These are phyloP conservation scores for Hygrophorus russula DNA, from an alignment of 768 basidiomycete species.

Conservation along the genomic window DNA sequence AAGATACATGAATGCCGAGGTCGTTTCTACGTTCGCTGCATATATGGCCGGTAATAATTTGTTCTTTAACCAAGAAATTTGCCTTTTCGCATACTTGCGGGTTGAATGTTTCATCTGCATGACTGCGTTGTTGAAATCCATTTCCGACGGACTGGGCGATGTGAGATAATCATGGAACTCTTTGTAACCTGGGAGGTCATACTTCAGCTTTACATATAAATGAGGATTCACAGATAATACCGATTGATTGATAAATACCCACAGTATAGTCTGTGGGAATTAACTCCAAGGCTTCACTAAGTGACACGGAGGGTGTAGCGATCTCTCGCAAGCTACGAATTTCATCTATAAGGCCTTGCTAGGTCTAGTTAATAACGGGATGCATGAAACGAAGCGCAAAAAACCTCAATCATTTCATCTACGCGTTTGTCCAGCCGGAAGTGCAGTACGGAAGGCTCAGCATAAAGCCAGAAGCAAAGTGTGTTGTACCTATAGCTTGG, in stretches of 20 bases:
- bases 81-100: slow-evolving; percentile 82
- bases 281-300: slow-evolving; percentile 4
- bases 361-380: slow-evolving; percentile 4
- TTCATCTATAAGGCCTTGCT: slow-evolving; percentile 79
- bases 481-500: slow-evolving; percentile 55
- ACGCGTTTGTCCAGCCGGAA: slow-evolving; percentile 69
- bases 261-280: slow-evolving; percentile 47
- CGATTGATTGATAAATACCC: slow-evolving; percentile 93
- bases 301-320: slow-evolving; percentile 9
- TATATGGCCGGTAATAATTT: slow-evolving; percentile 71
- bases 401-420: slow-evolving; percentile 82
- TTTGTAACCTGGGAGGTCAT: slow-evolving; percentile 59
- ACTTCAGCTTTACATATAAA: slow-evolving; percentile 8
- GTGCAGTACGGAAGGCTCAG: slow-evolving; percentile 50
- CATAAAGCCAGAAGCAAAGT: slow-evolving; percentile 86
- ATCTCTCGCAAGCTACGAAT: slow-evolving; percentile 42
- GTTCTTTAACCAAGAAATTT: slow-evolving; percentile 86
- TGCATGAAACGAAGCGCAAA: slow-evolving; percentile 7
- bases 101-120: slow-evolving; percentile 82
- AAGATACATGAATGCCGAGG: slow-evolving; percentile 32
- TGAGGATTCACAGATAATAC: slow-evolving; percentile 22
- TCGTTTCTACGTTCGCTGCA: slow-evolving; percentile 30
- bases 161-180: slow-evolving; percentile 70
- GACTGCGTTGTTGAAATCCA: slow-evolving; percentile 42
- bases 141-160: slow-evolving; percentile 25